Conservation (phyloP, 2,329 filamentous ascomycete genomes). For the Sporothrix euskadiensis region DNA sequence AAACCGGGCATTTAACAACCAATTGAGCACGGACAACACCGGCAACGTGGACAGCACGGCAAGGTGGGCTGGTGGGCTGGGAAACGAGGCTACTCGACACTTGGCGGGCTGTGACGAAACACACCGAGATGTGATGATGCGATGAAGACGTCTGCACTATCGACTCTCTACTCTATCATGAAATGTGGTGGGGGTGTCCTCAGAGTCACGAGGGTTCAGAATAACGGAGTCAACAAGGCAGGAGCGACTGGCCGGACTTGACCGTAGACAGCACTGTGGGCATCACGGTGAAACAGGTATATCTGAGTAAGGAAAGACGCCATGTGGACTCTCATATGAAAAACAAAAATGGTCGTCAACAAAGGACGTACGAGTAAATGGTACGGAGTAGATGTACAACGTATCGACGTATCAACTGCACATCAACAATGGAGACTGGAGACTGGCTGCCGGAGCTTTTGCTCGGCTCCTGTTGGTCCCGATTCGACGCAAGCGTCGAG, state of each 20-base stretch:
- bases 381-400: not conserved
- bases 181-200: too few relatives aligned
- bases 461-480: not conserved
- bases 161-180: too few relatives aligned
- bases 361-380: not conserved
- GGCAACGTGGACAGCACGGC: not conserved
- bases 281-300: not conserved
- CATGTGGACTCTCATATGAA: not conserved
- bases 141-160: not conserved
- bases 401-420: not conserved
- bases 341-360: not conserved
- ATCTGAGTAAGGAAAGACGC: conserved; percentile 6
- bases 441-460: not conserved
- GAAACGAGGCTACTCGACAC: not conserved
- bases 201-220: not conserved
- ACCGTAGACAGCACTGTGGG: not conserved
- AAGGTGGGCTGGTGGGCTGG: not conserved
- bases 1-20: not conserved
- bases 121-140: not conserved
- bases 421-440: not conserved
- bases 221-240: not conserved
- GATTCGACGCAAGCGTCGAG: not conserved
- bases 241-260: not conserved
- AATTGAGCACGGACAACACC: not conserved
- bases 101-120: not conserved